Evolutionary conservation across 306 rosid species (phyloP), one percentile per base, ranked within the genome.

Genomic region (Styphnolobium japonicum): DNA sequence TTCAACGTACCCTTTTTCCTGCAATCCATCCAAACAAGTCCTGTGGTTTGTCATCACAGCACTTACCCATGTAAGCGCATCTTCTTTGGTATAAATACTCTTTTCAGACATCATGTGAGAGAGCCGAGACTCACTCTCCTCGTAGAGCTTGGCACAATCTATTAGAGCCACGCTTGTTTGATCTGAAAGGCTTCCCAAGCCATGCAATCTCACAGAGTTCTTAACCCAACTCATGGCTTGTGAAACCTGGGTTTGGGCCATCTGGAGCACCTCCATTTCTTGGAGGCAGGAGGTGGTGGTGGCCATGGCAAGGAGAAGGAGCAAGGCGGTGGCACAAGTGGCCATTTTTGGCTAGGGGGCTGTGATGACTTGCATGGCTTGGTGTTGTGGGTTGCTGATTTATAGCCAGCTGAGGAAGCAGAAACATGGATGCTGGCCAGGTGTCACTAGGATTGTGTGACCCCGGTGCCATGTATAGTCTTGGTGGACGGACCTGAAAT

Each of bases 131-230:
- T 84, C 87, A 29, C 97, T 89, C 73, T 92, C 91, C 10, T 78
- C 88, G 57, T 89, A 92, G 31, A 92, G 90, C 65, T 81, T 87
- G 7, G 70, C 80, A 85, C 92, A 89, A 76, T 92, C 94, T 18
- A 80, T 80, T 5, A 87, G 67, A 36, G 88, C 88, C 63, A 79
- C 52, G 22, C 19, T 67, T 1, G 25, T 34, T 11, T 51, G 42
- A 10, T 72, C 23, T 0, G 31, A 6, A 10, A 43, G 21, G 15
- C 36, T 63, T 7, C 9, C 66, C 0, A 71, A 57, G 14, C 68
- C 71, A 65, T 78, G 72, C 31, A 69, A 40, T 4, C 12, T 40
- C 58, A 76, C 21, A 19, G 70, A 81, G 55, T 61, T 71, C 1
- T 70, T 80, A n/a, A 82, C 77, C 87, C 76, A 78, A 23, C 68